phyloP scores from a whole-genome alignment of 495 filamentous ascomycete genomes.

The Hamigera avellanea region DNA sequence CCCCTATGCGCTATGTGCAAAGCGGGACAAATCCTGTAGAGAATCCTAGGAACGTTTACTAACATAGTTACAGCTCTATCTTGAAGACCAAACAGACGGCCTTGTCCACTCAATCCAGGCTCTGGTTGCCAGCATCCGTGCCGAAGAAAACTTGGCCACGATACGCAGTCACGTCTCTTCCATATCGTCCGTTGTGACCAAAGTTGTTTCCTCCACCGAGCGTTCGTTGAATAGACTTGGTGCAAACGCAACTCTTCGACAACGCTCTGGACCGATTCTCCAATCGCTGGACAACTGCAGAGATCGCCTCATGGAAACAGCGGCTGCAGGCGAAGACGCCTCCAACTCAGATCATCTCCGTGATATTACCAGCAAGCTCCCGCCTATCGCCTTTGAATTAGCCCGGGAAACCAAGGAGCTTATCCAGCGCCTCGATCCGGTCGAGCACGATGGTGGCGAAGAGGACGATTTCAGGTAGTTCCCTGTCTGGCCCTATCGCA shows the following conservation, averaged over 20 bases:
- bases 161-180: slow-evolving; percentile 59
- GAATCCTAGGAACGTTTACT: background rate
- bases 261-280: slow-evolving; percentile 50
- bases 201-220: slow-evolving; percentile 57
- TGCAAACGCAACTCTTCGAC: slow-evolving; percentile 31
- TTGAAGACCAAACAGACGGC: slow-evolving; percentile 73
- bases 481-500: too few species aligned
- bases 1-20: background rate
- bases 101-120: slow-evolving; percentile 75
- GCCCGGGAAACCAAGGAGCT: slow-evolving; percentile 74
- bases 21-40: too few species aligned
- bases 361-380: slow-evolving; percentile 57
- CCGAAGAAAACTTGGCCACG: slow-evolving; percentile 50
- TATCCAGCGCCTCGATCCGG: slow-evolving; percentile 32
- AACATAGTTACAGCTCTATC: slow-evolving; percentile 47
- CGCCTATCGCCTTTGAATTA: slow-evolving; percentile 80
- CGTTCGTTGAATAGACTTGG: slow-evolving; percentile 37
- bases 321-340: slow-evolving; percentile 48
- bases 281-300: slow-evolving; percentile 51
- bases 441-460: slow-evolving; percentile 21
- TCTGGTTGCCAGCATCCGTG: slow-evolving; percentile 68
- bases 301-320: slow-evolving; percentile 53
- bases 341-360: slow-evolving; percentile 42
- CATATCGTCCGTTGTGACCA: slow-evolving; percentile 58
- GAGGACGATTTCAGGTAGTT: slow-evolving; percentile 32